Percentiles rank a stretch among this genome's conserved stretches.
phyloP scores from a whole-genome alignment of 768 basidiomycete species.

The Tylopilus cervinicoccineus region DNA sequence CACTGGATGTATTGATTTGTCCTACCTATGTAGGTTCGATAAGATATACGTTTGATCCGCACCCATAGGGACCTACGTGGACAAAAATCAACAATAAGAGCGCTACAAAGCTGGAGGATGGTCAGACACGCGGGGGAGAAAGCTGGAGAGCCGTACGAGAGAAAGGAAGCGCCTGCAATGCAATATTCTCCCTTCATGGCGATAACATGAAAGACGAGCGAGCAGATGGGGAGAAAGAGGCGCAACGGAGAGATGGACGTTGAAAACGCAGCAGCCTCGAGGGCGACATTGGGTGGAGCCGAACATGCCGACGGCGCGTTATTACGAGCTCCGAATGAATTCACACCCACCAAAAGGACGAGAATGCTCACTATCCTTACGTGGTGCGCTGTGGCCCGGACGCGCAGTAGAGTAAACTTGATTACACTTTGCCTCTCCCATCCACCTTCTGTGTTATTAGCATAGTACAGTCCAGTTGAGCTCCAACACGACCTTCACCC shows the following conservation, averaged over 20 bases:
- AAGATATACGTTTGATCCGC: slow-evolving; percentile 19
- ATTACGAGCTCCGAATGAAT: slow-evolving; percentile 17
- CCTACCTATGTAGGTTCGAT: slow-evolving; percentile 51
- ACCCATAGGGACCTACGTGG: slow-evolving; percentile 51
- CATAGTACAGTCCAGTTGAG: slow-evolving; percentile 5
- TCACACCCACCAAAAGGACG: no score
- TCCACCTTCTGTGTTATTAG: slow-evolving; percentile 4
- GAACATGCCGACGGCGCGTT: slow-evolving; percentile 9
- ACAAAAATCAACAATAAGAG: slow-evolving; percentile 71
- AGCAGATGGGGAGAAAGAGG: slow-evolving; percentile 17
- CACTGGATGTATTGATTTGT: slow-evolving; percentile 73
- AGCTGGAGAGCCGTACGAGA: slow-evolving; percentile 51
- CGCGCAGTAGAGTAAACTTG: slow-evolving; percentile 11
- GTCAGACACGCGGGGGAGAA: slow-evolving; percentile 12
- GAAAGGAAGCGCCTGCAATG: slow-evolving; percentile 63
- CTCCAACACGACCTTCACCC: not conserved
- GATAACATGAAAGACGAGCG: slow-evolving; percentile 19
- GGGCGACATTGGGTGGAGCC: slow-evolving; percentile 11
- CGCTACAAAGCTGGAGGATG: slow-evolving; percentile 24
- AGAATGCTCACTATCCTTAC: slow-evolving; percentile 1
- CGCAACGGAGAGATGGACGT: slow-evolving; percentile 14
- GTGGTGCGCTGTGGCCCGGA: slow-evolving; percentile 21
- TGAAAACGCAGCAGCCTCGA: slow-evolving; percentile 21
- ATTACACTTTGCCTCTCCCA: not conserved
- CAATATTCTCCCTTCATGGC: slow-evolving; percentile 74